Conservation (phyloP, 495 filamentous ascomycete species). For the Aeminium ludgeri region DNA sequence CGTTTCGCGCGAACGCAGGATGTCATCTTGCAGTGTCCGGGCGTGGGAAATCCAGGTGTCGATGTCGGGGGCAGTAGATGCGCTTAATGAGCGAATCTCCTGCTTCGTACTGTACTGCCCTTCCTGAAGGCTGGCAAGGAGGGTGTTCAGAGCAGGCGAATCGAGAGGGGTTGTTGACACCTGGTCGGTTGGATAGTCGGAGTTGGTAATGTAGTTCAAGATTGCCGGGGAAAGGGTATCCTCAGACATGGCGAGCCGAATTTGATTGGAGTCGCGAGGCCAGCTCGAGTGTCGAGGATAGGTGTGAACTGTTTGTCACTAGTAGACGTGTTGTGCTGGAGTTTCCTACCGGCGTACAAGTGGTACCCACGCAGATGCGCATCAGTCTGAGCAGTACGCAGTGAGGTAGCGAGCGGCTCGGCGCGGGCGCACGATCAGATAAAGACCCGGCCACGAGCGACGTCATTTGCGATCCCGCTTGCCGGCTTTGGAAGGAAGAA, state of each 20-base stretch:
- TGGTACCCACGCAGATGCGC: too few relatives aligned
- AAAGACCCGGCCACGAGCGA: too few relatives aligned
- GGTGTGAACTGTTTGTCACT: too few relatives aligned
- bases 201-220: slow-evolving; percentile 53
- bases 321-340: too few relatives aligned
- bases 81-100: slow-evolving; percentile 56
- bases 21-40: slow-evolving; percentile 65
- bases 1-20: slow-evolving; percentile 51
- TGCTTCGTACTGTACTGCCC: slow-evolving; percentile 54
- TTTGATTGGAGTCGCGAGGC: too few relatives aligned
- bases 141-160: slow-evolving; percentile 39
- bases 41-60: slow-evolving; percentile 72
- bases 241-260: slow-evolving; percentile 3
- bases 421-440: too few relatives aligned
- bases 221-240: slow-evolving; percentile 45
- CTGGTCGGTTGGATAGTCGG: slow-evolving; percentile 53
- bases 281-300: too few relatives aligned
- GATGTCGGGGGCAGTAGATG: slow-evolving; percentile 56
- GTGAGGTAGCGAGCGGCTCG: too few relatives aligned
- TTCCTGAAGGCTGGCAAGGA: slow-evolving; percentile 45
- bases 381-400: too few relatives aligned
- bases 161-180: slow-evolving; percentile 43
- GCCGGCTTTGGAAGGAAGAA: too few relatives aligned
- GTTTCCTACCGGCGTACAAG: too few relatives aligned
- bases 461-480: too few relatives aligned